Base-by-base conservation (phyloP, 306 rosid genomes). In the Acacia crassicarpa region DNA sequence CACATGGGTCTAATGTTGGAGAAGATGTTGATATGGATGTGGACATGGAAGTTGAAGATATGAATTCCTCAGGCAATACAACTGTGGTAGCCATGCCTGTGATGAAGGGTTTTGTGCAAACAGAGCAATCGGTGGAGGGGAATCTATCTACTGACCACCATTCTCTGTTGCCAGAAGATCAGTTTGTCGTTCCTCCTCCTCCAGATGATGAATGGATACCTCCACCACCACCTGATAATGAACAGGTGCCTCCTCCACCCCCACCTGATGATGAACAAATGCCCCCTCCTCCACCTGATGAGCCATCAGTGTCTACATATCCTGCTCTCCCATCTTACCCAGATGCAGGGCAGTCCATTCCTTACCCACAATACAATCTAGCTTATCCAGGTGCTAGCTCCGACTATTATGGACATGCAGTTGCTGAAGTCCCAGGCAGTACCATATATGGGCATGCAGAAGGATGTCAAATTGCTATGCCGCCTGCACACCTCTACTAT, bases 21-120 rank as follows among this genome's bases (percentile, higher is more conserved):
- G 99, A 96, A 82, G 99, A 96, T 72, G 92, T 85, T 72, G 99
- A 96, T 75, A 95, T 95, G 99, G 99, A 95, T 72, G 98, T 95
- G 73, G 99, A 95, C 90, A 96, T 93, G 98, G 99, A 96, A 85
- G 94, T 93, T 78, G 99, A 96, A 78, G 97, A 93, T 79, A 67
- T 87, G 35, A 86, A 74, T 80, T 77, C 89, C 69, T 80, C 91
- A 23, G 92, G 85, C 81, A 82, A 88, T 77, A 58, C 87, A 33
- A 51, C 53, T 51, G 32, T 58, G 13, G 76, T 27, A 27, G 84
- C 86, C 79, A 82, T 15, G 49, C 69, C 84, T 33, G 76, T 54
- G 82, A 79, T 76, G 16, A 81, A 80, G 23, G 89, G 72, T 75
- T 84, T 76, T 68, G 59, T 80, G 56, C 86, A 53, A 16, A 77